Percentiles rank a stretch among this genome's conserved stretches.
phyloP scores from a whole-genome alignment of 768 basidiomycete species.

The Butyriboletus loyo region DNA sequence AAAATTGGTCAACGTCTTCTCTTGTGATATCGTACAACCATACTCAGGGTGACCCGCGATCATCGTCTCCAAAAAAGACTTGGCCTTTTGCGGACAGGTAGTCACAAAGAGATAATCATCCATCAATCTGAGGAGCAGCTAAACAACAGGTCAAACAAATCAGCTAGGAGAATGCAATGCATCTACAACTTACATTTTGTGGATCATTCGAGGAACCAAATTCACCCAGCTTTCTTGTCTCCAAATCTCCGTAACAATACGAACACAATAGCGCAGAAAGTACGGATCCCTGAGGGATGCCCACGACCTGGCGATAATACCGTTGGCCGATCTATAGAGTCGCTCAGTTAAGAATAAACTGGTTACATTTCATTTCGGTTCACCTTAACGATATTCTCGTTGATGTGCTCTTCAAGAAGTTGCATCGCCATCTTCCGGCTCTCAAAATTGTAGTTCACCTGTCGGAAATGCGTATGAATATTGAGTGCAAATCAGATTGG shows the following conservation, averaged over 20 bases:
- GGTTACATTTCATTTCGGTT: background rate
- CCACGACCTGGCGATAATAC: slow-evolving; percentile 85
- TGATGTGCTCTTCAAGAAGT: slow-evolving; percentile 86
- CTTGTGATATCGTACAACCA: slow-evolving; percentile 84
- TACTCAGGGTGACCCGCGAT: slow-evolving; percentile 86
- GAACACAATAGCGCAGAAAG: slow-evolving; percentile 91
- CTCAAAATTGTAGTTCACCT: slow-evolving; percentile 57
- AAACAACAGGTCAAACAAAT: background rate
- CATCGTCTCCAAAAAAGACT: slow-evolving; percentile 74
- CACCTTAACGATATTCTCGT: slow-evolving; percentile 89
- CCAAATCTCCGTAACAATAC: slow-evolving; percentile 93
- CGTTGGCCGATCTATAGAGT: slow-evolving; percentile 64
- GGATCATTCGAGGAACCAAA: slow-evolving; percentile 52
- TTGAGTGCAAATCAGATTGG: background rate
- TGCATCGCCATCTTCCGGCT: slow-evolving; percentile 56
- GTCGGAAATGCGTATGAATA: background rate
- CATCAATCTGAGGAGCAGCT: slow-evolving; percentile 83
- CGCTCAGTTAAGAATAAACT: background rate
- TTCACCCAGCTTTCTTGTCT: slow-evolving; percentile 44
- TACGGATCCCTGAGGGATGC: slow-evolving; percentile 97
- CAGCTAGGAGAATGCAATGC: background rate
- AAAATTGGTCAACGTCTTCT: slow-evolving; percentile 91
- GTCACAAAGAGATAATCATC: slow-evolving; percentile 95
- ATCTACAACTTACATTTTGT: slow-evolving; percentile 52
- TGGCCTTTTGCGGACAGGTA: slow-evolving; percentile 57